These are phyloP conservation scores for Euphrasia arctica DNA, from an alignment of 305 asterid species.

Conservation along the genomic window DNA sequence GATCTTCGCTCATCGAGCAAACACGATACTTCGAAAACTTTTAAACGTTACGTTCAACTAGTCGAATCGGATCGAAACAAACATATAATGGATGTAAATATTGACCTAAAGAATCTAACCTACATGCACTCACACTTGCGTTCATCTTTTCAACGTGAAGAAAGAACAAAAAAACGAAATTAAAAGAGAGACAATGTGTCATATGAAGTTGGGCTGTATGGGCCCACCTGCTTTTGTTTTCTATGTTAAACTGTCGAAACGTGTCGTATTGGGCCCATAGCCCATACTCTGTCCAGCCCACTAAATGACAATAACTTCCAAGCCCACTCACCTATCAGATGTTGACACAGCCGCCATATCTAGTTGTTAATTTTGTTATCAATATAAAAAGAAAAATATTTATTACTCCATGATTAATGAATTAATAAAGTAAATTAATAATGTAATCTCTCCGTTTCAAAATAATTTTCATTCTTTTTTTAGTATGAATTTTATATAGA, in stretches of 20 bases:
- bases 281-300: neutral
- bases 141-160: neutral
- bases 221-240: slow-evolving; percentile 1
- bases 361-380: neutral
- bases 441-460: too few species aligned
- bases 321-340: neutral
- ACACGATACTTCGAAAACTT: too few species aligned
- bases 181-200: neutral
- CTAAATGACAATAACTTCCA: neutral
- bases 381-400: too few species aligned
- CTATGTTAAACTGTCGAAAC: neutral
- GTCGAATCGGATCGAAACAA: neutral
- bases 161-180: neutral
- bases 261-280: neutral
- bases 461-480: too few species aligned
- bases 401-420: too few species aligned
- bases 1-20: too few species aligned
- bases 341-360: slow-evolving; percentile 6
- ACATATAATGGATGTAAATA: neutral
- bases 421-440: too few species aligned
- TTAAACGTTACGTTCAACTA: too few species aligned
- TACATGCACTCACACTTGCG: neutral
- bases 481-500: too few species aligned
- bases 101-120: neutral
- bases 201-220: slow-evolving; percentile 3